Percentiles rank a stretch among this genome's conserved stretches.
Evolutionary conservation across 768 basidiomycete genomes (phyloP).

Genomic region (Tremella yokohamensis): DNA sequence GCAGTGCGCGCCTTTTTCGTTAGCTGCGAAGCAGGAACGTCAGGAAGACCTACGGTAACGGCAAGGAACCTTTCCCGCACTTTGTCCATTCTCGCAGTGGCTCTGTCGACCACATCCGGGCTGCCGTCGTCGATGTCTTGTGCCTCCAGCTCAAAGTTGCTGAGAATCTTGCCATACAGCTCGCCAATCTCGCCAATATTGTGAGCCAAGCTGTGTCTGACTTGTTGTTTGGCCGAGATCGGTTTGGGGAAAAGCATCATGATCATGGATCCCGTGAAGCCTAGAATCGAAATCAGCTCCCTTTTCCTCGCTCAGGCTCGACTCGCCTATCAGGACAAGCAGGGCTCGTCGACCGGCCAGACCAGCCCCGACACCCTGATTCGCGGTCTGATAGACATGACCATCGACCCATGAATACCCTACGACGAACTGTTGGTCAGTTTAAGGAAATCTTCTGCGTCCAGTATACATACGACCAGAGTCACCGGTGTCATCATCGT

Average conservation of each 20-base stretch:
- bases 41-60: constrained; percentile 30
- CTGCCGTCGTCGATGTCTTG: constrained; percentile 16
- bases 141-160: constrained; percentile 51
- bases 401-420: constrained; percentile 63
- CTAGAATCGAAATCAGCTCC: constrained; percentile 34
- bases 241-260: constrained; percentile 59
- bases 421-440: constrained; percentile 52
- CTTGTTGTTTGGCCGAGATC: constrained; percentile 56
- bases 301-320: not conserved
- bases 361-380: constrained; percentile 58
- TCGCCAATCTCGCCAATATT: constrained; percentile 54
- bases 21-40: not conserved
- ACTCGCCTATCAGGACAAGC: constrained; percentile 57
- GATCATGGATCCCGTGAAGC: constrained; percentile 58
- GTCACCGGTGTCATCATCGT: constrained; percentile 48
- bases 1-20: constrained; percentile 19
- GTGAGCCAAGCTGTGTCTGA: constrained; percentile 55
- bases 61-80: constrained; percentile 38
- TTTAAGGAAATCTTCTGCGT: not conserved
- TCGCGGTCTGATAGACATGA: constrained; percentile 55
- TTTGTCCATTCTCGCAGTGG: constrained; percentile 12
- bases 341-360: constrained; percentile 59
- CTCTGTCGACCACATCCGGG: constrained; percentile 21
- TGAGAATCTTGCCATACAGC: constrained; percentile 51
- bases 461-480: constrained; percentile 51